Conservation (phyloP, 305 asterid species). For the Fraxinus paxiana region DNA sequence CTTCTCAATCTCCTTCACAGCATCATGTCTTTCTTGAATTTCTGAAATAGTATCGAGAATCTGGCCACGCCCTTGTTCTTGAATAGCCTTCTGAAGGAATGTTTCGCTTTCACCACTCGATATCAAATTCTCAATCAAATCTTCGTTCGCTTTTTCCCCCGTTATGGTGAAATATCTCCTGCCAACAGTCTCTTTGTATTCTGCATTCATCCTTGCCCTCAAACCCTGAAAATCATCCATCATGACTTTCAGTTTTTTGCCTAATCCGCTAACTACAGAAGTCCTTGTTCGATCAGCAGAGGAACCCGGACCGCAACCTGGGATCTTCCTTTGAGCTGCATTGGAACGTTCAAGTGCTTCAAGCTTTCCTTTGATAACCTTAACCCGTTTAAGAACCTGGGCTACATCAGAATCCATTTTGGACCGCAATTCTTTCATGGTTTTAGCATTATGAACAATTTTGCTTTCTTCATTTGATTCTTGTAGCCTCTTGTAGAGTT, state of each 20-base stretch:
- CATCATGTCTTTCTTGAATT: slow-evolving; percentile 73
- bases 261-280: slow-evolving; percentile 66
- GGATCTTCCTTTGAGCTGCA: slow-evolving; percentile 40
- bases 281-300: slow-evolving; percentile 67
- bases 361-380: slow-evolving; percentile 52
- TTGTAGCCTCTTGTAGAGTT: slow-evolving; percentile 49
- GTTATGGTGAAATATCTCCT: slow-evolving; percentile 64
- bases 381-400: slow-evolving; percentile 54
- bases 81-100: slow-evolving; percentile 60
- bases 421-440: slow-evolving; percentile 57
- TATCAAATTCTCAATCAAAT: slow-evolving; percentile 53
- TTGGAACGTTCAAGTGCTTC: slow-evolving; percentile 63
- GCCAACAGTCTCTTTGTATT: slow-evolving; percentile 74
- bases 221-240: slow-evolving; percentile 82
- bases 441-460: slow-evolving; percentile 45
- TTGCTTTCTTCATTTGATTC: slow-evolving; percentile 61
- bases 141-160: slow-evolving; percentile 60
- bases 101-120: slow-evolving; percentile 70
- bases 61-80: slow-evolving; percentile 70
- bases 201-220: slow-evolving; percentile 58
- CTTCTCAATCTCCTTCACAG: slow-evolving; percentile 72
- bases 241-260: slow-evolving; percentile 59
- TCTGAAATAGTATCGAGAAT: slow-evolving; percentile 61
- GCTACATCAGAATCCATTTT: slow-evolving; percentile 65
- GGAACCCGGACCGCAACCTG: slow-evolving; percentile 67